Conservation (phyloP, 1,139 yeast genomes). For the Yamadazyma sp. region DNA sequence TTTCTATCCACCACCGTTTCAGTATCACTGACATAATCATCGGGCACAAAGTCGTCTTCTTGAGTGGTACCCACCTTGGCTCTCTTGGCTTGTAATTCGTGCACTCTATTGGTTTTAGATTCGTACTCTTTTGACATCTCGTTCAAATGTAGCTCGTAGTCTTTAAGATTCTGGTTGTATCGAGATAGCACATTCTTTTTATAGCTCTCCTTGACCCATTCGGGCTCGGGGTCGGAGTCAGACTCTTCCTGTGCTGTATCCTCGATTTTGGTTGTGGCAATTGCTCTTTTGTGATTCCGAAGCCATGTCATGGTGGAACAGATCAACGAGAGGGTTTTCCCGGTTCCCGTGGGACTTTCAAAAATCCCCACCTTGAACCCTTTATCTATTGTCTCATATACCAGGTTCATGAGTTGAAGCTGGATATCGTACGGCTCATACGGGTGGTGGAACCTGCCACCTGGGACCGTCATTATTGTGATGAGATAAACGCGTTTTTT, state of each 20-base stretch:
- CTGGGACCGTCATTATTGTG: constrained; percentile 7
- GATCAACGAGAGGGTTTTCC: constrained; percentile 83
- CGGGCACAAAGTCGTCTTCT: constrained; percentile 37
- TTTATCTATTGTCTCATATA: constrained; percentile 61
- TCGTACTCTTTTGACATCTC: constrained; percentile 14
- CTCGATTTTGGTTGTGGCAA: too few relatives aligned
- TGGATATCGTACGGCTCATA: constrained; percentile 81
- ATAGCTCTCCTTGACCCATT: constrained; percentile 56
- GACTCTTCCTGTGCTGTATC: constrained; percentile 15
- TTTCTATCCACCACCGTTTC: constrained; percentile 21
- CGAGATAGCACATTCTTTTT: constrained; percentile 29
- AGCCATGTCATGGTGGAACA: constrained; percentile 90
- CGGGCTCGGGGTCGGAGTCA: constrained; percentile 42
- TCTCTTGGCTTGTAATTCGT: constrained; percentile 12
- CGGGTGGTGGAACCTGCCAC: constrained; percentile 62
- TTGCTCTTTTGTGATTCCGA: constrained; percentile 56
- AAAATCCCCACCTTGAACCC: constrained; percentile 74
- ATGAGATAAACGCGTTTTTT: constrained; percentile 1
- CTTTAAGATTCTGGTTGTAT: constrained; percentile 29
- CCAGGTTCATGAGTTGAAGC: constrained; percentile 67
- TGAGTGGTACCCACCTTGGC: constrained; percentile 15
- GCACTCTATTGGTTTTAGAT: constrained; percentile 12
- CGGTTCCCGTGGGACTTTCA: constrained; percentile 96
- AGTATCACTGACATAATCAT: constrained; percentile 39
- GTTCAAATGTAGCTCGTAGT: constrained; percentile 43